These are phyloP conservation scores for Suhomyces choctaworum DNA, from an alignment of 1,139 yeast genomes.

Conservation along the genomic window DNA sequence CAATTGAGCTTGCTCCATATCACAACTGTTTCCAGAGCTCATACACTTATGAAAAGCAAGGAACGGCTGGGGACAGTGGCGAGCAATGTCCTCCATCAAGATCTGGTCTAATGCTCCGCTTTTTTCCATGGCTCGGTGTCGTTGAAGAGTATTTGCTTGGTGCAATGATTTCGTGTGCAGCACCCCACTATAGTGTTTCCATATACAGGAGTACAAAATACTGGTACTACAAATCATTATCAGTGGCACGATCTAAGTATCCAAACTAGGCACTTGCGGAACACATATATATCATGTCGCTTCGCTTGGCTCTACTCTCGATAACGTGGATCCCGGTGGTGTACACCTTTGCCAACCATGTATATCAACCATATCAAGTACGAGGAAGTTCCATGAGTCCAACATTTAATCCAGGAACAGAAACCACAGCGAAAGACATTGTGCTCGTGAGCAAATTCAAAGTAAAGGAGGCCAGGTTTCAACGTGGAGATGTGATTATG, in stretches of 20 bases:
- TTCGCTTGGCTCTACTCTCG: constrained; percentile 28
- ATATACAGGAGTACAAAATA: no score
- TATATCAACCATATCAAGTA: constrained; percentile 72
- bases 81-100: constrained; percentile 61
- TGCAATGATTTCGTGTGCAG: no score
- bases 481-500: constrained; percentile 72
- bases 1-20: constrained; percentile 49
- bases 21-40: constrained; percentile 47
- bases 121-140: constrained; percentile 13
- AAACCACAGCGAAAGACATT: constrained; percentile 58
- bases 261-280: no score
- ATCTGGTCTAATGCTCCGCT: constrained; percentile 48
- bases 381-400: constrained; percentile 90
- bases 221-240: no score
- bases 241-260: no score
- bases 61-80: constrained; percentile 64
- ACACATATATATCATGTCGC: constrained; percentile 7
- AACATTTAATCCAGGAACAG: constrained; percentile 68
- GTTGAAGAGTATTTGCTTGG: no score
- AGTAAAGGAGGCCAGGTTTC: constrained; percentile 46
- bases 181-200: no score
- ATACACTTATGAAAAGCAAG: constrained; percentile 66
- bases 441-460: constrained; percentile 71
- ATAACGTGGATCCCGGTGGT: constrained; percentile 78
- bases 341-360: constrained; percentile 67